Base-by-base conservation (phyloP, 768 basidiomycete species). In the Tulasnella sp. region DNA sequence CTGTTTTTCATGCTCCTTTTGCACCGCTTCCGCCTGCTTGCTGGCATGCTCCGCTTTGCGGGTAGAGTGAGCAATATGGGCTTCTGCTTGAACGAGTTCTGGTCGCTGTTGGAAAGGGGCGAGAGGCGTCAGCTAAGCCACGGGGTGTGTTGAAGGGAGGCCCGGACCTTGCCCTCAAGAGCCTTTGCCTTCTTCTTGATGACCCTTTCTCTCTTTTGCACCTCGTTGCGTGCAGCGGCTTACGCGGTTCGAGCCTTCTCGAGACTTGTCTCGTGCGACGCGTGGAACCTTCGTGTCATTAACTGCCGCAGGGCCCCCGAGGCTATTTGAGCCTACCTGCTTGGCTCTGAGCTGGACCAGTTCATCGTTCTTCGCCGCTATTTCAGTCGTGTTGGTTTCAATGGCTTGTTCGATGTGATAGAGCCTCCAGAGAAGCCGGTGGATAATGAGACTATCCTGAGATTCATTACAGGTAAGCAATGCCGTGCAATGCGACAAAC, bases 111-210 rank as follows among this genome's bases (percentile, higher is more conserved):
- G n/a, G 28, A 73, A n/a, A 77, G 34, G 1, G 72, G 37, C n/a
- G 37, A 37, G 37, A 37, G 40, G 7, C 31, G 28, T 76, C 24
- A 34, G 40, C 44, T 9, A 28, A 0, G 22, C 9, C 3, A 46
- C 14, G n/a, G 9, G 1, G 28, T 9, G 44, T 3, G 64, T 80
- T 5, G 28, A 42, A 74, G 40, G 58, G 18, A 31, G 83, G 24
- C 12, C 8, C 89, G 54, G 50, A 93, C 96, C 88, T 94, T 95
- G 22, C 89, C 91, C 80, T 98, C 97, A 12, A 97, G 86, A 0
- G 91, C 88, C 85, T 97, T 98, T 86, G 98, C 97, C 0, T 93
- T 93, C 85, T 93, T 94, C 87, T 98, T 98, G 80, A 97, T 92
- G 72, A 87, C 90, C 86, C 93, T 93, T 86, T 99, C 96, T 82